Conservation (phyloP, 768 basidiomycete species). For the Rubroboletus satanas region DNA sequence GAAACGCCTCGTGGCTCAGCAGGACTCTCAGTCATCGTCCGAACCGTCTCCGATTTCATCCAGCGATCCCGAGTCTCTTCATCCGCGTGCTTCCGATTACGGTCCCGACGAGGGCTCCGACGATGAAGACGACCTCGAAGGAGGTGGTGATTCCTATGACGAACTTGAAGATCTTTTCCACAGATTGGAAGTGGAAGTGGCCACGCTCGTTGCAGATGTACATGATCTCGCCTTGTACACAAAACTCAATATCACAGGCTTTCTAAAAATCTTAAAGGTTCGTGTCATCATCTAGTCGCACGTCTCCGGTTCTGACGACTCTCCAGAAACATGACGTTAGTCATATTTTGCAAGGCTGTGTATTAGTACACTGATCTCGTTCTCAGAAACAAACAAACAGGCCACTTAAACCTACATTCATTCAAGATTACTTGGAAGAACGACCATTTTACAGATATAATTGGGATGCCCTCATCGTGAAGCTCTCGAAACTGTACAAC, state of each 20-base stretch:
- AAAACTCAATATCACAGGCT: slow-evolving; percentile 97
- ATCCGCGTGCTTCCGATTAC: slow-evolving; percentile 38
- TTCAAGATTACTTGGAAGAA: slow-evolving; percentile 88
- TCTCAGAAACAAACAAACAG: slow-evolving; percentile 87
- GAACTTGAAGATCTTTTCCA: slow-evolving; percentile 85
- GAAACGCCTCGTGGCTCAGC: slow-evolving; percentile 66
- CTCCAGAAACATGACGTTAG: slow-evolving; percentile 88
- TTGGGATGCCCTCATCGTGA: slow-evolving; percentile 94
- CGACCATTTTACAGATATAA: slow-evolving; percentile 97
- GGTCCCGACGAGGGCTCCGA: slow-evolving; percentile 70
- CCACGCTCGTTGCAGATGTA: slow-evolving; percentile 88
- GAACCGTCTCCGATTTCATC: slow-evolving; percentile 23
- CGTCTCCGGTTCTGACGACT: slow-evolving; percentile 4
- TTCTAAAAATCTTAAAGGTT: slow-evolving; percentile 97
- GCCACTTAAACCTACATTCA: slow-evolving; percentile 80
- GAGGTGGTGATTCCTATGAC: slow-evolving; percentile 56
- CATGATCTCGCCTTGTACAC: slow-evolving; percentile 91
- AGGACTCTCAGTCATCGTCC: slow-evolving; percentile 29
- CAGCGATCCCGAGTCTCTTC: slow-evolving; percentile 58
- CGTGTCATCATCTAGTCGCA: slow-evolving; percentile 8
- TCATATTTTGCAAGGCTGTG: background rate
- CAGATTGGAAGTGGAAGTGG: slow-evolving; percentile 89
- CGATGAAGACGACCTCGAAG: slow-evolving; percentile 44
- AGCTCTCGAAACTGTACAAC: slow-evolving; percentile 91
- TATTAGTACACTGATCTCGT: slow-evolving; percentile 6